Base-by-base conservation (phyloP, 192 early-diverging fungal species). In the Mortierella hygrophila region DNA sequence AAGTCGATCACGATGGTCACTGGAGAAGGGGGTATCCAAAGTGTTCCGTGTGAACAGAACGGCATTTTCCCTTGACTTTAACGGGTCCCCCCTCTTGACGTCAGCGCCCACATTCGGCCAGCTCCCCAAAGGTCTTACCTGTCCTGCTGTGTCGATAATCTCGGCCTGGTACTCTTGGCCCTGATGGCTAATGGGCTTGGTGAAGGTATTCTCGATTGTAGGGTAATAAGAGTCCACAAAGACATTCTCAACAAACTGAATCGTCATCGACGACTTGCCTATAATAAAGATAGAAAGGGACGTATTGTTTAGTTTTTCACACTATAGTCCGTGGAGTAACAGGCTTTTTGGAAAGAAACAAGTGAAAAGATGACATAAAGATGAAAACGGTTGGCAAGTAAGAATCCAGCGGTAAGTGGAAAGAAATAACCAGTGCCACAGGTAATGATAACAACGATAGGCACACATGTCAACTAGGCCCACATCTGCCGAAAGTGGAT, bases 111-210 rank as follows among this genome's bases (percentile, higher is more conserved):
- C 55, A 26, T 26, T 23, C 55, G 8, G 55, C 6, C 20, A 23
- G 20, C 54, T 1, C 16, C 32, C 60, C 23, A 26, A 40, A 70
- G 21, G 21, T 60, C 81, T 88, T 94, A 93, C 93, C 92, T 98
- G 97, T 72, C 98, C 98, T 11, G 98, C 97, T 13, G 98, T 99
- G 85, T 99, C 98, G 79, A 97, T 95, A 69, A 99, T 98, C 76
- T 96, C 96, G 44, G 95, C 92, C 47, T 92, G 93, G 76, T 97
- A 98, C 85, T 98, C 97, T 83, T 96, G 93, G 21, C 94, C 94
- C 83, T 90, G 90, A 75, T 95, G 93, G 70, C 93, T 93, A 74
- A 99, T 93, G 76, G 93, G 93, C 88, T 98, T 98, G 26, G 91
- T 96, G 87, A 97, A 95, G 35, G 95, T 96, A 82, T 95, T 97